Conservation (phyloP, 495 filamentous ascomycete genomes). For the Penicillium samsonianum region DNA sequence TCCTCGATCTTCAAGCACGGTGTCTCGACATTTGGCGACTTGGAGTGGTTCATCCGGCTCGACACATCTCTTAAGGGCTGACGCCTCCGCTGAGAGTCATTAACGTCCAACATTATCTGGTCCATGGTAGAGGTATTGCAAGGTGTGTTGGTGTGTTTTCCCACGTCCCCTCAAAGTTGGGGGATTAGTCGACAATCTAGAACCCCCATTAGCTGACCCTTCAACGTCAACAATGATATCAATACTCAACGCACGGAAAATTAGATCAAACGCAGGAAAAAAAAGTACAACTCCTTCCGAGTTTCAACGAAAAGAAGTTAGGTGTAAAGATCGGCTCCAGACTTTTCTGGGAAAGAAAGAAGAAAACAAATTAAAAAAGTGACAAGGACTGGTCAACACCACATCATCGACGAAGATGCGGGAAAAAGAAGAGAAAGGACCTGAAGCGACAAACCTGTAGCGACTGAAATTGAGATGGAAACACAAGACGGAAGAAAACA, state of each 20-base stretch:
- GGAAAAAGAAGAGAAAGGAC: neutral
- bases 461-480: neutral
- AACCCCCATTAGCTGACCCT: neutral
- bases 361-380: neutral
- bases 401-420: slow-evolving; percentile 1
- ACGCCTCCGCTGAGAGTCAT: slow-evolving; percentile 35
- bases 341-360: neutral
- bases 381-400: slow-evolving; percentile 11
- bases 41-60: slow-evolving; percentile 46
- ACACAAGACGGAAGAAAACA: neutral
- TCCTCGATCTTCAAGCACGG: slow-evolving; percentile 27
- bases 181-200: slow-evolving; percentile 5
- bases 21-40: slow-evolving; percentile 29
- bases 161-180: neutral
- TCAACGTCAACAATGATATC: neutral
- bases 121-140: slow-evolving; percentile 13
- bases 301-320: neutral
- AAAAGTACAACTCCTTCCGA: neutral
- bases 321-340: slow-evolving; percentile 13
- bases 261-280: neutral
- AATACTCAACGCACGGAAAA: slow-evolving; percentile 2
- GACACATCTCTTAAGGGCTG: slow-evolving; percentile 53
- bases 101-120: slow-evolving; percentile 22
- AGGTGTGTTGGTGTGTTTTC: neutral
- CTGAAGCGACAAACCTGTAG: neutral